Percentiles rank a stretch among this genome's conserved stretches.
phyloP scores from a whole-genome alignment of 305 asterid species.

The Andrographis paniculata region DNA sequence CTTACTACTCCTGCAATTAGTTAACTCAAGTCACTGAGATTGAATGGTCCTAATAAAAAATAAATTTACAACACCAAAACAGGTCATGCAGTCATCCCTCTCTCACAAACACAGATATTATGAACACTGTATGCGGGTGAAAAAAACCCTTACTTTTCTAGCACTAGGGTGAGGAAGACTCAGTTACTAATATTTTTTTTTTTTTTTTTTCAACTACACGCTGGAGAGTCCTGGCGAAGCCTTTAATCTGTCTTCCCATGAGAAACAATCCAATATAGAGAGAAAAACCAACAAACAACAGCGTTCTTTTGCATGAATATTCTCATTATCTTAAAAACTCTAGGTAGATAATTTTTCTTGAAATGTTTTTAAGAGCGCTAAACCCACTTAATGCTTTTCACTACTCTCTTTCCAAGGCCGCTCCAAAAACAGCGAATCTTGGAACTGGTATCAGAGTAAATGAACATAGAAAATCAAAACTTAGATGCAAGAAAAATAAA shows the following conservation, averaged over 20 bases:
- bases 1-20: constrained; percentile 19
- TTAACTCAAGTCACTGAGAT: constrained; percentile 13
- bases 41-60: neutral
- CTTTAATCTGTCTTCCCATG: no score
- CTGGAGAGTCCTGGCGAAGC: no score
- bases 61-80: constrained; percentile 5
- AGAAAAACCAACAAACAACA: no score
- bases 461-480: neutral
- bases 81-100: neutral
- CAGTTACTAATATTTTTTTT: neutral
- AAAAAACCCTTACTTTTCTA: neutral
- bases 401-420: constrained; percentile 1
- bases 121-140: neutral
- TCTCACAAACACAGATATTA: no score
- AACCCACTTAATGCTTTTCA: neutral
- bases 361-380: neutral
- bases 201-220: no score
- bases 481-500: neutral
- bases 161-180: neutral
- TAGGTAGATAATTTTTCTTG: neutral
- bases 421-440: neutral
- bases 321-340: neutral
- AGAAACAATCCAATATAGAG: no score
- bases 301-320: constrained; percentile 14
- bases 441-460: neutral